phyloP scores from a whole-genome alignment of 139 green algal species.

The Mychonastes homosphaera region DNA sequence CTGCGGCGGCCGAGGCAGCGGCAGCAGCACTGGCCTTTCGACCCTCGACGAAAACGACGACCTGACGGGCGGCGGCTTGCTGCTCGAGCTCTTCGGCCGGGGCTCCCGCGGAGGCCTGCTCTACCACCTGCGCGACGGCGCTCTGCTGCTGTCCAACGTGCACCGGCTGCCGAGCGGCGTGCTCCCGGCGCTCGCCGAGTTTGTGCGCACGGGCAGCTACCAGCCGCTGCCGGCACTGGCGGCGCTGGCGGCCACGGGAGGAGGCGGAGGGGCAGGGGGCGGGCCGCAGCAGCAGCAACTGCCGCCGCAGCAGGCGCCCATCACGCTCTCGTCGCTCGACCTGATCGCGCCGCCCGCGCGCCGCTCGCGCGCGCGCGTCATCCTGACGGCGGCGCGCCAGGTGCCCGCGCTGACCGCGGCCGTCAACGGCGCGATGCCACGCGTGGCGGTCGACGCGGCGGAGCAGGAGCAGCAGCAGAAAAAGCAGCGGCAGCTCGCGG shows the following conservation, averaged over 20 bases:
- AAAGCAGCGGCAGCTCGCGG: too few relatives aligned
- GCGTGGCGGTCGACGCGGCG: too few relatives aligned
- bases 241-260: too few relatives aligned
- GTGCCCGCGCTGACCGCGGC: constrained; percentile 27
- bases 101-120: constrained; percentile 45
- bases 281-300: not conserved
- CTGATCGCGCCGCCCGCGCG: constrained; percentile 11
- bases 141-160: constrained; percentile 57
- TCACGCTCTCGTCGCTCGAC: constrained; percentile 2
- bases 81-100: constrained; percentile 45
- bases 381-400: constrained; percentile 26
- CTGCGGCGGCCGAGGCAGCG: too few relatives aligned
- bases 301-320: constrained; percentile 2
- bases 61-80: too few relatives aligned
- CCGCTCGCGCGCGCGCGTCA: constrained; percentile 6
- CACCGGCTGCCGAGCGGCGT: constrained; percentile 28
- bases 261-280: too few relatives aligned
- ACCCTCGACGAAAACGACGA: too few relatives aligned
- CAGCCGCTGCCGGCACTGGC: constrained; percentile 9
- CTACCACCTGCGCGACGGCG: constrained; percentile 36
- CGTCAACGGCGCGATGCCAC: too few relatives aligned
- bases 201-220: constrained; percentile 8
- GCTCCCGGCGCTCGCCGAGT: constrained; percentile 2
- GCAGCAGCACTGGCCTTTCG: not conserved
- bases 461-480: too few relatives aligned